These are phyloP conservation scores for Phoenix dactylifera DNA, from an alignment of 176 grass and related monocot genomes.

Conservation along the genomic window DNA sequence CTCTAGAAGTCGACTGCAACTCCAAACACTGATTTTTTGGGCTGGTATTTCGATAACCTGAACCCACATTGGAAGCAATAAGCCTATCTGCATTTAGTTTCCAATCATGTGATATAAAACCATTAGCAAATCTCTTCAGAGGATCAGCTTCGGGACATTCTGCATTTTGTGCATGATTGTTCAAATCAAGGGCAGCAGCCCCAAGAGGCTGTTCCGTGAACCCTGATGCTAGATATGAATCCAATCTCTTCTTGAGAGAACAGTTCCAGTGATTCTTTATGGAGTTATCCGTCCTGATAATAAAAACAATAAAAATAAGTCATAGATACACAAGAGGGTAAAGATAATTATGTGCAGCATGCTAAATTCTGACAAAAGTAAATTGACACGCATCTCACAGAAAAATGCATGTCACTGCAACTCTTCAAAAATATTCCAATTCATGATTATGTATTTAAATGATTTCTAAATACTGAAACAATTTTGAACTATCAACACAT, in stretches of 20 bases:
- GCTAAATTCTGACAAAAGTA: no score
- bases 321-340: neutral
- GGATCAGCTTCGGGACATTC: neutral
- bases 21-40: neutral
- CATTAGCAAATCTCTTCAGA: neutral
- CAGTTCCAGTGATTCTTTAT: constrained; percentile 14
- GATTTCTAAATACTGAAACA: no score
- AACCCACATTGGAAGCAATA: neutral
- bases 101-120: neutral
- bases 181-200: neutral
- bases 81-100: neutral
- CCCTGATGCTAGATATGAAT: neutral
- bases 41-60: neutral
- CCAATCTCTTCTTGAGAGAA: constrained; percentile 7
- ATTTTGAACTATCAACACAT: no score
- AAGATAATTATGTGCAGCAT: no score
- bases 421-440: no score
- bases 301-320: neutral
- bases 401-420: no score
- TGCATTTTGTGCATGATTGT: neutral
- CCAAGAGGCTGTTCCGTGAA: neutral
- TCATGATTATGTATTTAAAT: no score
- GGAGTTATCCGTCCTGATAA: constrained; percentile 6
- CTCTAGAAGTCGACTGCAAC: neutral
- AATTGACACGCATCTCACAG: no score